phyloP scores from a whole-genome alignment of 805 yeast species.

The Metschnikowia borealis region DNA sequence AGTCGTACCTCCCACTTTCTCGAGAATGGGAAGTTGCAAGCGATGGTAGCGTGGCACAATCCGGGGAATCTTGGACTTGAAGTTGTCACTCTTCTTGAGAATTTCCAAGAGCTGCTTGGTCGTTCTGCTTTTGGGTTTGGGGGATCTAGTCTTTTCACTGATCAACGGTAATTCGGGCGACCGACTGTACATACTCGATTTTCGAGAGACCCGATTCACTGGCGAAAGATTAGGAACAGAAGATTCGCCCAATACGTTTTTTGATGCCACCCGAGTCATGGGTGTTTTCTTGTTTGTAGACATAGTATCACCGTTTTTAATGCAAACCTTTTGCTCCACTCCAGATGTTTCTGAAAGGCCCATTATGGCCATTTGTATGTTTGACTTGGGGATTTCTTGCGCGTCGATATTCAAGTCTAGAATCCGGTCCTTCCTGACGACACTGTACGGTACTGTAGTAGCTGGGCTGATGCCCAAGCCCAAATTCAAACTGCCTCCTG shows the following conservation, averaged over 20 bases:
- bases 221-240: constrained; percentile 5
- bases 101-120: not conserved
- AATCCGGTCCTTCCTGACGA: constrained; percentile 28
- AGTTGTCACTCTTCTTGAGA: not conserved
- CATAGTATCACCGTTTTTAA: not conserved
- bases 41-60: constrained; percentile 20
- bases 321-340: not conserved
- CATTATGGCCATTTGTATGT: constrained; percentile 7
- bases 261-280: not conserved
- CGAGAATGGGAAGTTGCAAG: constrained; percentile 23
- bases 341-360: constrained; percentile 2
- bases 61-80: constrained; percentile 23
- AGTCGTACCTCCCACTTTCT: constrained; percentile 18
- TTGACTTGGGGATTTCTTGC: constrained; percentile 5
- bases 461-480: constrained; percentile 32
- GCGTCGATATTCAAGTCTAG: constrained; percentile 18
- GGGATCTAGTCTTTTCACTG: not conserved
- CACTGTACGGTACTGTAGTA: constrained; percentile 30
- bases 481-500: constrained; percentile 2
- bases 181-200: not conserved
- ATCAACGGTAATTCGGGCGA: not conserved
- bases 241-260: not conserved
- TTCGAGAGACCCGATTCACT: not conserved
- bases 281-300: not conserved
- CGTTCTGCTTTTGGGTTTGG: not conserved